Evolutionary conservation across 169 alveolate species (phyloP), one percentile per base, ranked within the genome.

Genomic region (Cyclospora cayetanensis): DNA sequence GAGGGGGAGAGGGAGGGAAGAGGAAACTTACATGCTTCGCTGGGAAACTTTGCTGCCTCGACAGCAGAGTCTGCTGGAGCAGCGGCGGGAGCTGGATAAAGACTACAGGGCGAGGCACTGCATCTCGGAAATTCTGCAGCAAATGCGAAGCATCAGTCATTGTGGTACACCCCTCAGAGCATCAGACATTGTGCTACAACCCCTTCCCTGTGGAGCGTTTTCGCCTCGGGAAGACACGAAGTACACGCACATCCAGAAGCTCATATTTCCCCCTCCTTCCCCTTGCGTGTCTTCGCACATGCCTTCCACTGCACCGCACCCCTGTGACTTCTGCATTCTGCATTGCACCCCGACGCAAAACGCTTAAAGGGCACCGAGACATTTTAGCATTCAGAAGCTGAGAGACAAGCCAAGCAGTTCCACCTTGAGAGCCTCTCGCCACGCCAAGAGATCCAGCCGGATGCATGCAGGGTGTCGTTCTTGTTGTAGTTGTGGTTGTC

Each of bases 31-130:
- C 84, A 2, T 43, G 27, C n/a, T 41, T 41, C 52, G 60, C 50
- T 42, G 84, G 29, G 5, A 29, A 72, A n/a, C n/a, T 12, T 12
- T 22, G 90, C 82, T 9, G 80, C 41, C 22, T 2, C 12, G 25
- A 3, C 90, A n/a, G 63, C 77, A 77, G n/a, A 39, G 76, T n/a
- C 52, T 22, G 55, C 43, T 25, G 80, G 46, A 25, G 74, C 46
- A 53, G 35, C 27, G 80, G 46, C 15, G 65, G 72, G 68, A 77
- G 46, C 43, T 29, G 46, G 18, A 31, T 12, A 12, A 12, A 31
- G 43, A 77, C 53, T 66, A 39, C 29, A 43, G 70, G 76, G 72
- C 35, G 90, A 15, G 50, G 31, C 31, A 12, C 37, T 11, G 11
- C 55, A 34, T 35, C 12, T 15, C 74, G 35, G 37, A 11, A 25